phyloP scores from a whole-genome alignment of 768 basidiomycete genomes.

The Russula brevipes region DNA sequence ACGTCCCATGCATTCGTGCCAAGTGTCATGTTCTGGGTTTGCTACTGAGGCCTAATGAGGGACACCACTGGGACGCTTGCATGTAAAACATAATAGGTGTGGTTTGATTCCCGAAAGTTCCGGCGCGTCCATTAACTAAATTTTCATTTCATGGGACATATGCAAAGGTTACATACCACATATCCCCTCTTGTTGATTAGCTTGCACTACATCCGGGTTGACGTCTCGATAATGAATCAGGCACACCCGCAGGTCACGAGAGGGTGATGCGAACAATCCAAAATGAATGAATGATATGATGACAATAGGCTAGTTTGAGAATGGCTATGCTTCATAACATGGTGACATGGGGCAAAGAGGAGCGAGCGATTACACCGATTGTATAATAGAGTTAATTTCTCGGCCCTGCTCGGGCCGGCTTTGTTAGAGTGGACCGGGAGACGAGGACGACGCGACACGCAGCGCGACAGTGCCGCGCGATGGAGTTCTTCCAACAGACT shows the following conservation, averaged over 20 bases:
- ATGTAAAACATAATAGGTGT: no score
- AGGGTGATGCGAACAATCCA: neutral
- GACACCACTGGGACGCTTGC: no score
- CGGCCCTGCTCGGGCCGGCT: neutral
- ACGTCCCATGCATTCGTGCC: neutral
- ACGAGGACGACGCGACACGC: neutral
- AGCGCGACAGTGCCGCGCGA: slow-evolving; percentile 29
- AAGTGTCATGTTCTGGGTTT: no score
- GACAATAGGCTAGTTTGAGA: neutral
- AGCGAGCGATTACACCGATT: no score
- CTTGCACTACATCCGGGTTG: neutral
- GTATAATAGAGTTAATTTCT: neutral
- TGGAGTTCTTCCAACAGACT: slow-evolving; percentile 84
- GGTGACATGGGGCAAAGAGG: no score
- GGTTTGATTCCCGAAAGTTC: no score
- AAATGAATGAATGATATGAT: neutral
- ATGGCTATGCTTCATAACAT: neutral
- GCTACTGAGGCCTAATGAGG: no score
- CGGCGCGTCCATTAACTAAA: no score
- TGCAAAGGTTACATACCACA: neutral
- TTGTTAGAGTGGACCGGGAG: neutral
- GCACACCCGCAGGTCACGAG: neutral
- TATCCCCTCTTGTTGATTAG: neutral
- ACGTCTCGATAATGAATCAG: neutral
- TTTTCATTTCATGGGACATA: neutral